Conservation (phyloP, 352 stramenopile genomes). For the Phytophthora litchii region DNA sequence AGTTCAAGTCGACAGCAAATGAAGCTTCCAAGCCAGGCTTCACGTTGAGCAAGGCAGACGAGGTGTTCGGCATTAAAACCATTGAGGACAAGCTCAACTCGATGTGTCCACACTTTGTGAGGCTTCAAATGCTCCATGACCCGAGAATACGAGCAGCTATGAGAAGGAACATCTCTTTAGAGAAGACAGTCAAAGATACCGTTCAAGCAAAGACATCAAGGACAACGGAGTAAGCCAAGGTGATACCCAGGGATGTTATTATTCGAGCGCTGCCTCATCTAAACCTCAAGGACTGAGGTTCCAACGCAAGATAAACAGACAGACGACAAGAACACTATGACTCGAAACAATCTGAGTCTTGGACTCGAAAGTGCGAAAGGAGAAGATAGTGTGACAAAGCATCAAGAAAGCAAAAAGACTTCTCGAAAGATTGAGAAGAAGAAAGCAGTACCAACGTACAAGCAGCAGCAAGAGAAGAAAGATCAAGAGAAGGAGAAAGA, state of each 20-base stretch:
- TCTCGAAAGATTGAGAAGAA: conserved; percentile 7
- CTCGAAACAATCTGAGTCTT: neutral
- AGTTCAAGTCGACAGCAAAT: conserved; percentile 4
- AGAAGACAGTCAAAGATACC: neutral
- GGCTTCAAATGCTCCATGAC: conserved; percentile 13
- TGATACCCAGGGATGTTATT: neutral
- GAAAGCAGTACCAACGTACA: neutral
- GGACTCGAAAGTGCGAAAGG: neutral
- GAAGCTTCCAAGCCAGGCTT: conserved; percentile 10
- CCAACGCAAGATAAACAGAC: neutral
- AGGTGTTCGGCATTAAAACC: conserved; percentile 7
- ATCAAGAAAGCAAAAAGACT: neutral
- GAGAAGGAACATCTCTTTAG: neutral
- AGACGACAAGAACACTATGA: conserved; percentile 1
- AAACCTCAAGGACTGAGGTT: neutral
- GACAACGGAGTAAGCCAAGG: neutral
- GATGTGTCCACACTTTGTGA: conserved; percentile 21
- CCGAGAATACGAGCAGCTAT: conserved; percentile 8
- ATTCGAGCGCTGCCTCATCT: neutral
- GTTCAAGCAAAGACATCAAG: neutral
- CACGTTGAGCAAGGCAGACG: neutral
- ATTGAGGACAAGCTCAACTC: conserved; percentile 21
- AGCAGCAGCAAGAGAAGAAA: neutral
- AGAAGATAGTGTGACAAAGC: neutral
- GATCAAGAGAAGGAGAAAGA: neutral